Evolutionary conservation across 169 alveolate genomes (phyloP), one percentile per base, ranked within the genome.

Genomic region (Perkinsus marinus): DNA sequence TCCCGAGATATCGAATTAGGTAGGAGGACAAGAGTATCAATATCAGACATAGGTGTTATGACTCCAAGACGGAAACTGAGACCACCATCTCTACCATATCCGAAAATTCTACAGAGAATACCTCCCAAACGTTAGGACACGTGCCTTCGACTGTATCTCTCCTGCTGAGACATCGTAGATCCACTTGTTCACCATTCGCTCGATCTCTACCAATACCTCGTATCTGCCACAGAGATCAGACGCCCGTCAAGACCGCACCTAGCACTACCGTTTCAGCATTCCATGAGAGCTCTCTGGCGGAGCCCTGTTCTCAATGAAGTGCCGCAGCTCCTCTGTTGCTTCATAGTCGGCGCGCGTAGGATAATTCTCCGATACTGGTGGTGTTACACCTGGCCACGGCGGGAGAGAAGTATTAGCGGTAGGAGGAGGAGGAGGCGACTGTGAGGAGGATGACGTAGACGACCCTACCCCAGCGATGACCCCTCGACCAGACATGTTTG

Each of bases 11-110:
- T 95, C 46, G 94, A 95, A 39, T 97, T 94, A 10, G 98, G 98
- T n/a, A 96, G 97, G 69, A 97, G 96, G 90, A 97, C 95, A 39
- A 97, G 92, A 41, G 96, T 96, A 94, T 97, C 98, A 10, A 97
- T 95, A 94, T 97, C 98, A 90, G 97, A 96, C 37, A 95, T 96
- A 3, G 98, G 97, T 0, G 96, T 95, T n/a, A 95, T 97, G 37
- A 97, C 97, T 39, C 98, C 98, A 13, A 97, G 92, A 47, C 97
- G 39, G 93, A 96, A 97, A 34, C 97, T 57, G 34, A 57, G 79
- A 57, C 7, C 94, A 39, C 98, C 98, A 92, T 95, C 95, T 5
- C 97, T 94, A 93, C 3, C 37, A 57, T 57, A 57, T 0, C 3
- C 79, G 22, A 30, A 57, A 57, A 7, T 0, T 13, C 79, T 0